Evolutionary conservation across 176 grass and related monocot species (phyloP), one percentile per base, ranked within the genome.

Genomic region (Chrysopogon serrulatus): DNA sequence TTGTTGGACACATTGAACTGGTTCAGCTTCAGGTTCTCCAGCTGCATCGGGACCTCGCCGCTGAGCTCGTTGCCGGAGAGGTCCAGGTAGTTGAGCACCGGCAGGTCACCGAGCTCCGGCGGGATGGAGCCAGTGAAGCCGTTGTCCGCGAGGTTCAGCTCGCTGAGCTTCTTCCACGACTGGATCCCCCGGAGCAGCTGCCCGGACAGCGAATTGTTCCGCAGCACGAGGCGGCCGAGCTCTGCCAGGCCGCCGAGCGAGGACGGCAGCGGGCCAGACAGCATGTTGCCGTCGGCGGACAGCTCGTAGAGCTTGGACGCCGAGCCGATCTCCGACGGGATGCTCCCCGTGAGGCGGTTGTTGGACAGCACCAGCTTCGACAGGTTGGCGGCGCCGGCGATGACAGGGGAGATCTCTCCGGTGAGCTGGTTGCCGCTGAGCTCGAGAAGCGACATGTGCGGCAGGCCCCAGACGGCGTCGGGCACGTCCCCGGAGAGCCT

Each of bases 71-170:
- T 98, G 9, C 85, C 79, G 0, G 96, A 98, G 35, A 98, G 87
- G 83, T 98, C 96, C 11, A 98, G 96, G 62, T 98, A 95, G 84
- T 95, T 98, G 33, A 98, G 92, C 88, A 93, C 93, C 1, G 91
- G 93, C 51, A 98, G 79, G 63, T 87, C 60, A 5, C 96, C 96
- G 6, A 98, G 93, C 88, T 95, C 91, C 4, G 89, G 89, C 7
- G 96, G 96, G 17, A 98, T 93, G 79, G 86, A 81, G 10, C 96
- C 96, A 0, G 63, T 74, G 35, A 98, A 90, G 24, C 43, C 89
- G 26, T 98, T 98, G 78, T 83, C 60, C 0, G 91, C 93, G 21
- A 98, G 93, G 84, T 92, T 92, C 12, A 98, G 89, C 74, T 98
- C 91, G 65, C 76, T 93, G 1, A 98, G 92, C 82, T 93, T 95